Evolutionary conservation across 352 stramenopile genomes (phyloP), one percentile per base, ranked within the genome.

Genomic region (Phytophthora tentaculata): DNA sequence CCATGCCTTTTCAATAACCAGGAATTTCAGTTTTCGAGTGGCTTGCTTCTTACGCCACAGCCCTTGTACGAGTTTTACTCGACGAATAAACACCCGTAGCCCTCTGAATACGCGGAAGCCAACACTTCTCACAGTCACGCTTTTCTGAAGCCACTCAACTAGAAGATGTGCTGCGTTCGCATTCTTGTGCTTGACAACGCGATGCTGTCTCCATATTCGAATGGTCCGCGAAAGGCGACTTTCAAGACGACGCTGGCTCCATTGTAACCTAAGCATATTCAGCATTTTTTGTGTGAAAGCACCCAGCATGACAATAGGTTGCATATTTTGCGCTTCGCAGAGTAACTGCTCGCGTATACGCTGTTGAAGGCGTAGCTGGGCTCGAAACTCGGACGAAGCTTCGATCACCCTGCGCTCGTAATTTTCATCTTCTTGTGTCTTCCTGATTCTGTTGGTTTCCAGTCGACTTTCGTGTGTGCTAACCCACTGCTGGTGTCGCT

Each of bases 81-180:
- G 65, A 0, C 83, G 77, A 14, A 91, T 51, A 32, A 79, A 91
- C 3, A 80, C 76, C 2, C 82, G 77, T 12, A 87, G 70, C 12
- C 76, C 82, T 45, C 67, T 76, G 52, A 91, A 89, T 2, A 88
- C 74, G 14, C 80, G 80, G 45, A 89, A 86, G 19, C 74, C 64
- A 5, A 89, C 74, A 48, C 67, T 81, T 52, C 80, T 84, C 4
- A 91, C 75, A 23, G 72, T 67, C 1, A 91, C 79, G 54, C 76
- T 87, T 61, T 87, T 89, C 57, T 87, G 79, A 14, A 91, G 69
- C 82, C 82, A 91, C 28, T 85, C 67, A 20, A 89, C 78, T 2
- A 91, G 51, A 43, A 91, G 41, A n/a, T 66, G 22, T 1, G 73
- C 79, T 44, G 78, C 72, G 6, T 74, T 47, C 0, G 58, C 65